These are phyloP conservation scores for Stereum hirsutum DNA, from an alignment of 1,284 basidiomycete genomes.

Conservation along the genomic window DNA sequence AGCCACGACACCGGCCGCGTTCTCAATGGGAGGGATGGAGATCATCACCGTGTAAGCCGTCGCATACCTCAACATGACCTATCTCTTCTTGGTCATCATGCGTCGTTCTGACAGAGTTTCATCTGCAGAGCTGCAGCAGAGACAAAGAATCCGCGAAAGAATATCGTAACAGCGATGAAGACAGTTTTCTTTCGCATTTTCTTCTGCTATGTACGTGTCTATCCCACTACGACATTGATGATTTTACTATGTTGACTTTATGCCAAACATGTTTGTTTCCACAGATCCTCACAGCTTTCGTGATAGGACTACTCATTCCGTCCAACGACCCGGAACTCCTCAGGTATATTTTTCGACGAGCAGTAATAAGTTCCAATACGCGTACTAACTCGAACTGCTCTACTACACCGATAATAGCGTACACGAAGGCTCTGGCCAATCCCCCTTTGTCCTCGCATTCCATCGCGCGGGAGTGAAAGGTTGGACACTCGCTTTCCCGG, in stretches of 20 bases:
- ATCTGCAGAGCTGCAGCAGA: conserved; percentile 56
- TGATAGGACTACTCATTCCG: conserved; percentile 76
- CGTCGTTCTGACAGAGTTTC: conserved; percentile 15
- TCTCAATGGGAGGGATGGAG: too few species aligned
- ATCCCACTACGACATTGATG: too few species aligned
- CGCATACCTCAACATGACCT: too few species aligned
- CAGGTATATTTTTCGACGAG: too few species aligned
- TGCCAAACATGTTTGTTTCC: too few species aligned
- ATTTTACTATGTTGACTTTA: too few species aligned
- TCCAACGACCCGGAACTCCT: conserved; percentile 55
- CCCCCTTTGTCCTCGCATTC: conserved; percentile 82
- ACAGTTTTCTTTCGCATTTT: conserved; percentile 76
- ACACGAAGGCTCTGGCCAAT: conserved; percentile 57
- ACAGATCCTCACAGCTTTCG: conserved; percentile 58
- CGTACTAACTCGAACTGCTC: too few species aligned
- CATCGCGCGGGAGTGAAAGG: too few species aligned
- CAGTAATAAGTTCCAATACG: too few species aligned
- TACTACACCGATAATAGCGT: conserved; percentile 16
- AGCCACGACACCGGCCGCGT: conserved; percentile 70
- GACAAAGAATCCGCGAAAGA: conserved; percentile 66
- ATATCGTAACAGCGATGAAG: conserved; percentile 73
- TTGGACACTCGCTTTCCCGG: conserved; percentile 11
- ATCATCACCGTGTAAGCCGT: too few species aligned
- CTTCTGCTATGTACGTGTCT: conserved; percentile 54
- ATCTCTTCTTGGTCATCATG: too few species aligned